A percentile compares a stretch with the other conserved stretches of the same genome.
These are phyloP conservation scores for Phyllosticta ampelicida DNA, from an alignment of 2,329 filamentous ascomycete genomes.

Conservation along the genomic window DNA sequence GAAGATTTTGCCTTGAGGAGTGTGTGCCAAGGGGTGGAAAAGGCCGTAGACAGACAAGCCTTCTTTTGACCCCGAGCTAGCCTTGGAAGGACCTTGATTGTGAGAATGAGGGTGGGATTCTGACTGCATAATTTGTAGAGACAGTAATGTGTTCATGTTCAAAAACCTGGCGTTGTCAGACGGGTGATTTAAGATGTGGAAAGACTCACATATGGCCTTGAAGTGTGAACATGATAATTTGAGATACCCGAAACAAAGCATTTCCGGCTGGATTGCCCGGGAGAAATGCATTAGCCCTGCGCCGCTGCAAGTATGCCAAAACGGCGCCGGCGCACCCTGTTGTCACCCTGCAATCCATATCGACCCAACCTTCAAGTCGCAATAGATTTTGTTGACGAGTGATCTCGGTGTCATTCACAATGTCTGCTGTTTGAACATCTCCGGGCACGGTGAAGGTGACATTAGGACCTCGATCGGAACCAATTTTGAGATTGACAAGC, in stretches of 20 bases:
- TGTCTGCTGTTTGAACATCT: conserved; percentile 27
- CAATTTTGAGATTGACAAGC: conserved; percentile 48
- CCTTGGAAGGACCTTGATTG: conserved; percentile 56
- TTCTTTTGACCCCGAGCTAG: conserved; percentile 59
- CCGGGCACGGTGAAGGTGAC: conserved; percentile 53
- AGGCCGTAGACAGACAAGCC: conserved; percentile 74
- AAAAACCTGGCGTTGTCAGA: conserved; percentile 53
- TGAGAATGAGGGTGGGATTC: conserved; percentile 77
- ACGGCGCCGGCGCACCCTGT: conserved; percentile 82
- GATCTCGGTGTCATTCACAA: conserved; percentile 25
- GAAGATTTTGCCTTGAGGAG: conserved; percentile 63
- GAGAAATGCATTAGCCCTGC: conserved; percentile 51
- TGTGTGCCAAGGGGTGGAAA: conserved; percentile 63
- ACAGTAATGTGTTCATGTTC: conserved; percentile 66
- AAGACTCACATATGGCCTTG: conserved; percentile 44
- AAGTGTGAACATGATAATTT: conserved; percentile 66
- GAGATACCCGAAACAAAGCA: conserved; percentile 49
- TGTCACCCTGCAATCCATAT: conserved; percentile 62
- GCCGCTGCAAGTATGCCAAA: conserved; percentile 64
- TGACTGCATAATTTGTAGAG: conserved; percentile 73
- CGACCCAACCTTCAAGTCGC: conserved; percentile 57
- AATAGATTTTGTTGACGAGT: conserved; percentile 54
- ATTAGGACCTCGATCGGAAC: conserved; percentile 35
- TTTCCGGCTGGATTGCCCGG: conserved; percentile 46
- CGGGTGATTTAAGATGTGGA: background rate